A percentile compares a stretch with the other conserved stretches of the same genome.
These are phyloP conservation scores for Trametes elegans DNA, from an alignment of 768 basidiomycete genomes.

Conservation along the genomic window DNA sequence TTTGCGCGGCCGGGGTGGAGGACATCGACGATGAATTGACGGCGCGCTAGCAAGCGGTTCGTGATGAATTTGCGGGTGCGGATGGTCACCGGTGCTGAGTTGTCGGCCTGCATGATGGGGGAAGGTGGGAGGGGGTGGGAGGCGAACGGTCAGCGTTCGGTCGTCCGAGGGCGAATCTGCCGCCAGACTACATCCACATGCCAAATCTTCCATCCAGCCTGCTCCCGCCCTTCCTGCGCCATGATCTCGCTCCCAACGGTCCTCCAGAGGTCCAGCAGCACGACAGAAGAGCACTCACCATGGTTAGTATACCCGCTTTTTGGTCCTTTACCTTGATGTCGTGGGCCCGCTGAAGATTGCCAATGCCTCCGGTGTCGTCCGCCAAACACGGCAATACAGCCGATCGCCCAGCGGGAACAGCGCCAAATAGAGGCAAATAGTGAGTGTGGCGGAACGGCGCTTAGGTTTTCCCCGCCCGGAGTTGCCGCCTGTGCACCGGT, in stretches of 20 bases:
- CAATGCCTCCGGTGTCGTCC: conserved; percentile 19
- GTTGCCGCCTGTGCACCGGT: conserved; percentile 1
- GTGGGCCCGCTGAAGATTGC: conserved; percentile 24
- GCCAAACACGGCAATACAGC: conserved; percentile 23
- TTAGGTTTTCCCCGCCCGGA: neutral
- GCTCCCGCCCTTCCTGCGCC: conserved; percentile 25
- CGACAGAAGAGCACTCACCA: conserved; percentile 29
- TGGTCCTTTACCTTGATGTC: conserved; percentile 30
- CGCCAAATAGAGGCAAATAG: conserved; percentile 17
- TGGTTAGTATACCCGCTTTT: conserved; percentile 28
- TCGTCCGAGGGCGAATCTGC: conserved; percentile 13
- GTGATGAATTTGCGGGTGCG: conserved; percentile 99
- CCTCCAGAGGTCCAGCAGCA: conserved; percentile 17
- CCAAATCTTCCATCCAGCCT: conserved; percentile 34
- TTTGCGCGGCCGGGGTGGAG: conserved; percentile 95
- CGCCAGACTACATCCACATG: conserved; percentile 32
- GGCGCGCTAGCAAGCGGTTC: conserved; percentile 93
- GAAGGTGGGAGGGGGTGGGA: conserved; percentile 10
- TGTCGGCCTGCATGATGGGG: conserved; percentile 58
- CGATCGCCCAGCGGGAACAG: conserved; percentile 12
- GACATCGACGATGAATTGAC: conserved; percentile 93
- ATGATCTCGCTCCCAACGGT: conserved; percentile 5
- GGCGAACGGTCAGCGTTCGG: neutral
- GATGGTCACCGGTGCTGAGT: conserved; percentile 85
- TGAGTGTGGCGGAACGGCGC: conserved; percentile 7